These are phyloP conservation scores for Calonectria pseudoturangicola DNA, from an alignment of 2,329 filamentous ascomycete genomes.

Conservation along the genomic window DNA sequence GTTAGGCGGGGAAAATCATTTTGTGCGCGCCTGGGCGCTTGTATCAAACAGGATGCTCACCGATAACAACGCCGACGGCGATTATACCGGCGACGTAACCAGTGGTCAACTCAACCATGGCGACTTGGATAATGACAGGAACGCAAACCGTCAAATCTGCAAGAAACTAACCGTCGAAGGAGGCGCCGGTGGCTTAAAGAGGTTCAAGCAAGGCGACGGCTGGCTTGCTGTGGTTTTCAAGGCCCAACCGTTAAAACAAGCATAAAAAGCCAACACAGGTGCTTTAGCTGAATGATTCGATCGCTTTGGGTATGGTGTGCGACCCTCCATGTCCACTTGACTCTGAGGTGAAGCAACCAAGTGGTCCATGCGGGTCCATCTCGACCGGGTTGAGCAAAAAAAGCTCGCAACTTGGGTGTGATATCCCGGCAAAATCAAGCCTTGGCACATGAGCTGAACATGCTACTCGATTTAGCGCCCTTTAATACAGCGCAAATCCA, in stretches of 20 bases:
- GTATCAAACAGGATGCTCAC: conserved; percentile 38
- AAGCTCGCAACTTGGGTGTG: background rate
- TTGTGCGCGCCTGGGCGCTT: background rate
- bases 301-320: conserved; percentile 4
- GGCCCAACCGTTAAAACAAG: conserved; percentile 5
- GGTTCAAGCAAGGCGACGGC: background rate
- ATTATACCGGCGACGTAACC: conserved; percentile 53
- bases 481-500: background rate
- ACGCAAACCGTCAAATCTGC: conserved; percentile 8
- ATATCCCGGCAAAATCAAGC: conserved; percentile 14
- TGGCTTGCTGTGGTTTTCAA: no score
- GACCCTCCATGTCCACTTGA: conserved; percentile 4
- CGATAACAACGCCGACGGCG: conserved; percentile 48
- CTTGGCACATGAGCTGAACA: conserved; percentile 13
- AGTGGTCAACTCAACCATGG: conserved; percentile 48
- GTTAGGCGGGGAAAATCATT: background rate
- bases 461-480: conserved; percentile 9
- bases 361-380: background rate
- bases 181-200: conserved; percentile 5
- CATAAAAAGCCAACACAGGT: conserved; percentile 23
- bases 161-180: background rate
- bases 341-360: conserved; percentile 16
- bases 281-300: background rate
- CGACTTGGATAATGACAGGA: conserved; percentile 1
- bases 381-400: background rate